A percentile compares a stretch with the other conserved stretches of the same genome.
Conservation (phyloP, 2,329 filamentous ascomycete genomes). For the Colletotrichum sp. region DNA sequence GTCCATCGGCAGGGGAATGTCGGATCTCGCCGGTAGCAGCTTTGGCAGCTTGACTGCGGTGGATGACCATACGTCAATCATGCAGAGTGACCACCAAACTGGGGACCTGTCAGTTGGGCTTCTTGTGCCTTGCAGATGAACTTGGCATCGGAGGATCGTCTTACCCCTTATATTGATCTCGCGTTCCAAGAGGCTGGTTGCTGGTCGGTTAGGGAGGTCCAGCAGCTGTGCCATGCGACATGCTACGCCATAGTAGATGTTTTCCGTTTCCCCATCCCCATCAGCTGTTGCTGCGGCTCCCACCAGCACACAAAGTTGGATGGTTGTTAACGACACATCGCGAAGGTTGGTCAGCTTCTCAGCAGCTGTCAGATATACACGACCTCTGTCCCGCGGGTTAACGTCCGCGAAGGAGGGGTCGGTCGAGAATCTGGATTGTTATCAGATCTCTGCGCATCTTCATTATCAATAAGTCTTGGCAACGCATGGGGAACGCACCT, state of each 20-base stretch:
- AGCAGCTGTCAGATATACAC: conserved; percentile 23
- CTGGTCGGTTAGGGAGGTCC: conserved; percentile 35
- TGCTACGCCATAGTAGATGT: conserved; percentile 41
- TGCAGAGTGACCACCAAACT: conserved; percentile 28
- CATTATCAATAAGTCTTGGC: neutral
- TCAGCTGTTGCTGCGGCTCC: conserved; percentile 37
- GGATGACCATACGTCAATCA: conserved; percentile 27
- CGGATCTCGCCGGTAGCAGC: conserved; percentile 21
- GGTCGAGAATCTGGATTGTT: conserved; percentile 25
- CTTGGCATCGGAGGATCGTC: neutral
- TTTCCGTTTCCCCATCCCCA: conserved; percentile 38
- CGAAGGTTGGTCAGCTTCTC: conserved; percentile 35
- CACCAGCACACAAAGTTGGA: conserved; percentile 43
- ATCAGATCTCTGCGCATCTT: neutral
- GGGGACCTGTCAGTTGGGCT: neutral
- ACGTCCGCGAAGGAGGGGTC: conserved; percentile 21
- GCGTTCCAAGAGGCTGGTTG: conserved; percentile 29
- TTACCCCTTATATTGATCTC: conserved; percentile 37
- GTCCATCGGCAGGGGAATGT: conserved; percentile 38
- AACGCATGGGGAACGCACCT: conserved; percentile 14
- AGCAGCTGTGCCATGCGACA: conserved; percentile 37
- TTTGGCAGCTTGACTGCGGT: conserved; percentile 27
- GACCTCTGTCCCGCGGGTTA: conserved; percentile 25
- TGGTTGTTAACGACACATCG: conserved; percentile 37
- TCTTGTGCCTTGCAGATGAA: conserved; percentile 9